Conservation (phyloP, 2,329 filamentous ascomycete genomes). For the Botrytis galanthina region DNA sequence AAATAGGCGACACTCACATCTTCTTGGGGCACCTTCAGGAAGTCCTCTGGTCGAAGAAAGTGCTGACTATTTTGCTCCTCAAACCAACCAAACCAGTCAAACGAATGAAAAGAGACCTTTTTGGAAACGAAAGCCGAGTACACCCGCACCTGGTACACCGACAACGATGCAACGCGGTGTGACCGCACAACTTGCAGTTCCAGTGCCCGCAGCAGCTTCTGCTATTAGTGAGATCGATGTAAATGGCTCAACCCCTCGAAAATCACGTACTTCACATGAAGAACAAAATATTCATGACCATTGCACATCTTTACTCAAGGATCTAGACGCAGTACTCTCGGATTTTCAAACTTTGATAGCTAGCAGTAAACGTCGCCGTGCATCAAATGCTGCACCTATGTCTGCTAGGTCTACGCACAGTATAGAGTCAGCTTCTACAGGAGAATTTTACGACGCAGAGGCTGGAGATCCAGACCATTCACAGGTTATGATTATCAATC, state of each 20-base stretch:
- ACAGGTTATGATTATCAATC: conserved; percentile 72
- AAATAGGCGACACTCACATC: conserved; percentile 25
- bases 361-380: conserved; percentile 75
- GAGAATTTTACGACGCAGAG: conserved; percentile 94
- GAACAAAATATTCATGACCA: conserved; percentile 75
- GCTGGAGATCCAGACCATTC: conserved; percentile 58
- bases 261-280: conserved; percentile 42
- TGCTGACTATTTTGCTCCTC: conserved; percentile 53
- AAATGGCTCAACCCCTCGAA: conserved; percentile 28
- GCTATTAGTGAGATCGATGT: conserved; percentile 30
- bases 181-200: conserved; percentile 35
- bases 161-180: conserved; percentile 31
- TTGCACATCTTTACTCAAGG: conserved; percentile 76
- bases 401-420: conserved; percentile 56
- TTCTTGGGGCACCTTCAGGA: conserved; percentile 37
- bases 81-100: conserved; percentile 32
- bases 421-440: conserved; percentile 75
- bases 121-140: conserved; percentile 83
- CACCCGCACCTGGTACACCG: conserved; percentile 30
- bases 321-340: conserved; percentile 77
- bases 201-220: conserved; percentile 28
- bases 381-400: conserved; percentile 46
- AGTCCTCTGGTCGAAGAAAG: conserved; percentile 47
- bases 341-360: conserved; percentile 78
- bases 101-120: conserved; percentile 69